A percentile compares a stretch with the other conserved stretches of the same genome.
Conservation (phyloP, 2,329 filamentous ascomycete species). For the Aspergillus hiratsukae region DNA sequence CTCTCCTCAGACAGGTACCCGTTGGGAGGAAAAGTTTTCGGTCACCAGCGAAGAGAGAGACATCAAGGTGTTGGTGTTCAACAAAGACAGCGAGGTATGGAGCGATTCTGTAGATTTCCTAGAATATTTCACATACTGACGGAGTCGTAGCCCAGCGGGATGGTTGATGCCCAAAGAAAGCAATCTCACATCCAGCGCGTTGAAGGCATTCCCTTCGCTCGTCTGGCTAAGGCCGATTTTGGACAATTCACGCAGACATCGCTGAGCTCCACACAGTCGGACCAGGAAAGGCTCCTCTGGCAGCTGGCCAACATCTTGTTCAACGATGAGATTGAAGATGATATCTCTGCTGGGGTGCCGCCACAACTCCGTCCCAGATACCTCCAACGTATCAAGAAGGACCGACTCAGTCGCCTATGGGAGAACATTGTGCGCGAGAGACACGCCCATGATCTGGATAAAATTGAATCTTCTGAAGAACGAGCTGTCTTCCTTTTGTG, state of each 20-base stretch:
- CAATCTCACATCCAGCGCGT: constrained; percentile 45
- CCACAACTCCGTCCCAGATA: constrained; percentile 36
- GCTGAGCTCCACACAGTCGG: constrained; percentile 23
- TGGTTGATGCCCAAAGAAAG: constrained; percentile 32
- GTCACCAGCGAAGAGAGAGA: constrained; percentile 32
- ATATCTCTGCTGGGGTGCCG: constrained; percentile 41
- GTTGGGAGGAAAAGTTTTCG: constrained; percentile 52
- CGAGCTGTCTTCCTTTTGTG: constrained; percentile 78
- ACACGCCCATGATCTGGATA: constrained; percentile 64
- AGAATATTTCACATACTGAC: background rate
- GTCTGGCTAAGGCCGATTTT: constrained; percentile 31
- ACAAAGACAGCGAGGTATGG: constrained; percentile 19
- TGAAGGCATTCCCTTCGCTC: constrained; percentile 57
- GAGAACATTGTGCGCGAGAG: constrained; percentile 50
- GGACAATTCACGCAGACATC: constrained; percentile 28
- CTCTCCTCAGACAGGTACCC: constrained; percentile 30
- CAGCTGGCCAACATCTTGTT: constrained; percentile 82
- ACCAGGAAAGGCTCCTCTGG: constrained; percentile 61
- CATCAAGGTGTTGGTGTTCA: constrained; percentile 25
- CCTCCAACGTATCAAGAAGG: constrained; percentile 44
- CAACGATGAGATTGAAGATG: constrained; percentile 56
- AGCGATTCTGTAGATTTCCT: background rate
- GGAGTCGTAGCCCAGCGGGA: constrained; percentile 19
- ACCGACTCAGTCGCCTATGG: constrained; percentile 43
- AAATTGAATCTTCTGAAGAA: constrained; percentile 66